Evolutionary conservation across 2,329 filamentous ascomycete genomes (phyloP), one percentile per base, ranked within the genome.

Genomic region (Alternaria ventricosa): DNA sequence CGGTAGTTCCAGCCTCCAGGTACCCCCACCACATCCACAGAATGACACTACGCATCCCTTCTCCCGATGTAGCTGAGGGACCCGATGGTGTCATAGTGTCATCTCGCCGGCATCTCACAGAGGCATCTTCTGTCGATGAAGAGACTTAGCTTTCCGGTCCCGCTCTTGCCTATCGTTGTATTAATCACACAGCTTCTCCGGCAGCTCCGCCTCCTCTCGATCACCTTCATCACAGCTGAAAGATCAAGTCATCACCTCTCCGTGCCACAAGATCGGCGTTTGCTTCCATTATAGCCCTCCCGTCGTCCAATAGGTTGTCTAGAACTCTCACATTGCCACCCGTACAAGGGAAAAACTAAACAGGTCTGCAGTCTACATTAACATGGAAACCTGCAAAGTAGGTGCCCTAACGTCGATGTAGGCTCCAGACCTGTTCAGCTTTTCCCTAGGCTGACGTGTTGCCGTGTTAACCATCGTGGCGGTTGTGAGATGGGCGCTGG

Each of bases 51-150:
- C 60, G 69, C 67, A 65, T 67, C 62, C 60, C 46, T 67, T 72
- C 63, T 63, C 70, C 69, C 61, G 44, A 70, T 73, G 22, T 41
- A 67, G 71, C 27, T 50, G 61, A 66, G 33, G 18, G 33, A 60
- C 58, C 70, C 69, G 60, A 58, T 43, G 11, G 41, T 36, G 58
- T 56, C 54, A 55, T 55, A 3, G 36, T 18, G 36, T 18, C 36
- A 5, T 41, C n/a, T 41, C n/a, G n/a, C 36, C 36, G 36, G 18
- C 15, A 41, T 41, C 36, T 41, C 15, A 41, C 5, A 8, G 36
- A 41, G n/a, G 2, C 5, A 41, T 6, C 7, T 36, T 36, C 33
- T 4, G 33, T 36, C 23, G 23, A 25, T 25, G 13, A n/a, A 36
- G 3, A n/a, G 33, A 36, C 33, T 36, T n/a, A 36, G 15, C 5